Evolutionary conservation across 2,329 filamentous ascomycete genomes (phyloP).

Genomic region (Didymella segeticola): DNA sequence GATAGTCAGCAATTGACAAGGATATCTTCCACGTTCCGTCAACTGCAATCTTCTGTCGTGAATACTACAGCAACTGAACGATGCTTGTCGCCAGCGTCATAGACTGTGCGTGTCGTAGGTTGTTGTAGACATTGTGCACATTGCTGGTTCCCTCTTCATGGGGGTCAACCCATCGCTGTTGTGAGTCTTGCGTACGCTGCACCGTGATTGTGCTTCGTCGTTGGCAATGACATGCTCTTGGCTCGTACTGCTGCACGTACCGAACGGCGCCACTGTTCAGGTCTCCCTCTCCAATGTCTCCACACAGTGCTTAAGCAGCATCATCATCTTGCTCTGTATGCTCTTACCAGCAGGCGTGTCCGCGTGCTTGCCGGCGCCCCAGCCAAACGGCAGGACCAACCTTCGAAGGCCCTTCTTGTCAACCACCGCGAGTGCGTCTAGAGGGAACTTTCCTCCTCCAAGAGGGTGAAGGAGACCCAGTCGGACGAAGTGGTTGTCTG

Average conservation of each 20-base stretch:
- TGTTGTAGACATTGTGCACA: too few species aligned
- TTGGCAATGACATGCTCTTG: too few species aligned
- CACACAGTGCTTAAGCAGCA: conserved; percentile 36
- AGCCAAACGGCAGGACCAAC: conserved; percentile 54
- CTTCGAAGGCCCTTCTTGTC: conserved; percentile 47
- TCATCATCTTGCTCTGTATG: conserved; percentile 40
- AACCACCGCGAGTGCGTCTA: conserved; percentile 55
- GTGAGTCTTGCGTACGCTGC: too few species aligned
- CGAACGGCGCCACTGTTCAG: not conserved
- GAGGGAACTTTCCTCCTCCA: conserved; percentile 51
- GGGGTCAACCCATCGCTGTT: too few species aligned
- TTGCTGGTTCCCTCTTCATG: too few species aligned
- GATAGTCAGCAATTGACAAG: conserved; percentile 21
- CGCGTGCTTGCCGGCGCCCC: conserved; percentile 51
- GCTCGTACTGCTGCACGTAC: not conserved
- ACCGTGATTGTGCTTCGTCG: too few species aligned
- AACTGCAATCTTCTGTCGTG: not conserved
- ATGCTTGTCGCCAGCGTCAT: not conserved
- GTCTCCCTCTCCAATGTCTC: conserved; percentile 29
- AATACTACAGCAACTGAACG: not conserved
- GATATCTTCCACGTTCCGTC: not conserved
- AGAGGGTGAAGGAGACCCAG: conserved; percentile 54
- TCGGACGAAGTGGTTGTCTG: conserved; percentile 48
- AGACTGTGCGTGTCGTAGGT: too few species aligned
- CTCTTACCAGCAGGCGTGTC: conserved; percentile 37